These are phyloP conservation scores for Scorias spongiosa DNA, from an alignment of 2,329 filamentous ascomycete genomes.

Conservation along the genomic window DNA sequence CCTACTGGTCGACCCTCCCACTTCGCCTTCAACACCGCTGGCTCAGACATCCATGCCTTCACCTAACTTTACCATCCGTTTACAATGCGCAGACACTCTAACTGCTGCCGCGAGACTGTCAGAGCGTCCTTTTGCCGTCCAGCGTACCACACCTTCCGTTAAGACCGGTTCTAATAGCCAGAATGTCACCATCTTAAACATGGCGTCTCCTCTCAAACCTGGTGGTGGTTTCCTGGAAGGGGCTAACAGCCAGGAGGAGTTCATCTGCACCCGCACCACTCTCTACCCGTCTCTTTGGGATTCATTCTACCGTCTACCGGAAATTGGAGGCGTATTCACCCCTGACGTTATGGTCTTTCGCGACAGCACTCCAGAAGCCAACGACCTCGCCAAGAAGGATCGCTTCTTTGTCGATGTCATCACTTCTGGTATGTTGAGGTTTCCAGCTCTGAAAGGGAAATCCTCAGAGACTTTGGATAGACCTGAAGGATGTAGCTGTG, in stretches of 20 bases:
- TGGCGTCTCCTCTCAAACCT: slow-evolving; percentile 46
- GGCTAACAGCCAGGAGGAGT: slow-evolving; percentile 46
- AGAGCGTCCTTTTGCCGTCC: slow-evolving; percentile 9
- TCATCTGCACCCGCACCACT: slow-evolving; percentile 45
- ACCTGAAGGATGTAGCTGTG: slow-evolving; percentile 15
- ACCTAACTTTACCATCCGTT: slow-evolving; percentile 24
- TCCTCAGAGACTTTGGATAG: slow-evolving; percentile 15
- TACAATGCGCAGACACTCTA: slow-evolving; percentile 39
- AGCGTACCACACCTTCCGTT: slow-evolving; percentile 6
- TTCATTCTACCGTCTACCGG: slow-evolving; percentile 44
- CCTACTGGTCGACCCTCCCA: slow-evolving; percentile 29
- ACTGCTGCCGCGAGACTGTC: slow-evolving; percentile 28
- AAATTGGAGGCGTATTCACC: slow-evolving; percentile 41
- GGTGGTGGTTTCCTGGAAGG: slow-evolving; percentile 48
- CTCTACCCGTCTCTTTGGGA: slow-evolving; percentile 43
- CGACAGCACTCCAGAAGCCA: slow-evolving; percentile 21
- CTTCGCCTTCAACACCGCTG: slow-evolving; percentile 3
- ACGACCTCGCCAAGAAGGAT: slow-evolving; percentile 30
- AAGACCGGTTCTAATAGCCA: slow-evolving; percentile 10
- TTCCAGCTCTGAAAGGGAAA: slow-evolving; percentile 35
- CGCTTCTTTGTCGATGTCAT: slow-evolving; percentile 45
- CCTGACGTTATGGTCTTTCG: slow-evolving; percentile 46
- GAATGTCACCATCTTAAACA: slow-evolving; percentile 45
- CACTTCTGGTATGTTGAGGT: slow-evolving; percentile 42
- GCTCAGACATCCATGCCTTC: slow-evolving; percentile 2